Evolutionary conservation across 176 grass and related monocot genomes (phyloP), one percentile per base, ranked within the genome.

Genomic region (Zoysia japonica): DNA sequence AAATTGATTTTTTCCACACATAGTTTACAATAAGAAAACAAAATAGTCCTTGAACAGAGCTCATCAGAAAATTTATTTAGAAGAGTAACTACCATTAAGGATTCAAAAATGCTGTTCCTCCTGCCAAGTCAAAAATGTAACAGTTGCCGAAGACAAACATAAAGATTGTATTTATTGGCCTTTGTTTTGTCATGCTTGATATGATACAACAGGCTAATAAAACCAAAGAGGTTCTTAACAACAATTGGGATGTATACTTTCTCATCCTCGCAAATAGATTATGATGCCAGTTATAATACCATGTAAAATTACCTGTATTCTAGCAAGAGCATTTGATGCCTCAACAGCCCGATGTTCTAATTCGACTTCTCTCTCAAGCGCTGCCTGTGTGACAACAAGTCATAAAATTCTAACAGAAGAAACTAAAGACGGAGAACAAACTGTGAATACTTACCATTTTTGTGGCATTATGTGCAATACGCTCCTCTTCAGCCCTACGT

Each of bases 291-390:
- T 74, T 80, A 77, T 69, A 85, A 77, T 69, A 85, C 84, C 70
- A 87, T 81, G 60, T 70, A 70, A 88, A 79, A 85, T 84, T 96
- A 99, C 96, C 92, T 99, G 96, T 65, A 96, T 95, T 93, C 96
- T 99, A 86, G 96, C 96, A 84, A 99, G 92, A 80, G 96, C 96
- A 86, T 93, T 99, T 76, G 96, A 99, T 70, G 96, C 92, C 76
- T 99, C 96, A 15, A 99, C 92, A 84, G 96, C 96, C 57, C 96
- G 92, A 79, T 99, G 96, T 60, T 99, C 96, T 79, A 99, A 79
- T 83, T 99, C 96, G 77, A 99, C 86, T 81, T 99, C 96, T 93
- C 96, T 99, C 76, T 95, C 90, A 75, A 99, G 92, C 71, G 96
- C 96, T 86, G 92, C 90, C 96, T 99, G 88, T 72, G 74, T 84